Evolutionary conservation across 345 rosid genomes (phyloP).

Genomic region (Xanthoceras sorbifolium): DNA sequence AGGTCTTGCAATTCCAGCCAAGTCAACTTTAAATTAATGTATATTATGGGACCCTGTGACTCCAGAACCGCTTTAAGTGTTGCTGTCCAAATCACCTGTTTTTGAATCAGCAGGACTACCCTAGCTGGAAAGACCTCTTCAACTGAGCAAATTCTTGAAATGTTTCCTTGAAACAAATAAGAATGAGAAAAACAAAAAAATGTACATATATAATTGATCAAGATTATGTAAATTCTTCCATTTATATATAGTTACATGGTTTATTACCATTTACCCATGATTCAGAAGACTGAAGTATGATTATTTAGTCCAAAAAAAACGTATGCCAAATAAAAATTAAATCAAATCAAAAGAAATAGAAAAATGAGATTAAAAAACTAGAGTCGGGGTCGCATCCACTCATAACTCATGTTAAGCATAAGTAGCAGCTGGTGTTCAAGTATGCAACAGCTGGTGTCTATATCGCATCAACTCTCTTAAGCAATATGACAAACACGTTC

Average conservation of each 20-base stretch:
- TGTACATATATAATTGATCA: not conserved
- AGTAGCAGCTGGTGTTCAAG: too few relatives aligned
- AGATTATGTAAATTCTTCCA: not conserved
- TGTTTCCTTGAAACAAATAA: not conserved
- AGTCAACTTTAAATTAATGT: not conserved
- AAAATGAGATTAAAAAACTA: too few relatives aligned
- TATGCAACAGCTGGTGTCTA: too few relatives aligned
- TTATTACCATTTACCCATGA: not conserved
- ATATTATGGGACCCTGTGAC: not conserved
- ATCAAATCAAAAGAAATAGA: not conserved
- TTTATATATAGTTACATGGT: not conserved
- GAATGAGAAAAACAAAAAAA: not conserved
- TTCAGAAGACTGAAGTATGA: not conserved
- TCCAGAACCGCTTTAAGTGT: slow-evolving; percentile 7
- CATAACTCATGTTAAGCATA: too few relatives aligned
- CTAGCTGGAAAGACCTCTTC: not conserved
- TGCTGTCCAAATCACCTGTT: slow-evolving; percentile 9
- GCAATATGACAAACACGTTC: too few relatives aligned
- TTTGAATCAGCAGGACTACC: not conserved
- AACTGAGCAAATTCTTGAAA: not conserved
- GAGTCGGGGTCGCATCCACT: too few relatives aligned
- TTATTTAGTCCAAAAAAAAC: not conserved
- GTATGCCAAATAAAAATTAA: not conserved
- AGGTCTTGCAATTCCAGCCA: slow-evolving; percentile 9
- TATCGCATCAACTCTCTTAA: too few relatives aligned